Conservation (phyloP, 345 rosid species). For the Eucalyptus regnans region DNA sequence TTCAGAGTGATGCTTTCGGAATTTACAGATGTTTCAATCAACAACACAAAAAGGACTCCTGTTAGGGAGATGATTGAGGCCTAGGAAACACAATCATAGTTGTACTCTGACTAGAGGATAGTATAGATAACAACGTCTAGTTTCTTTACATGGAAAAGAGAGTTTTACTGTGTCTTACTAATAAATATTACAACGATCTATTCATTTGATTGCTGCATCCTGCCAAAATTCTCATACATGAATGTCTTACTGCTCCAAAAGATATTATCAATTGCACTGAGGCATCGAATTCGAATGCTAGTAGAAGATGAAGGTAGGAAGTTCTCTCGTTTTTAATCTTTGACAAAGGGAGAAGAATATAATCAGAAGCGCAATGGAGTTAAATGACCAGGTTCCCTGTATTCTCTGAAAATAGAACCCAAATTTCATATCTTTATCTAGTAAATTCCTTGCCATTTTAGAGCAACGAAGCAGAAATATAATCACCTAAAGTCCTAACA, state of each 20-base stretch:
- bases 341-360: background rate
- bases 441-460: background rate
- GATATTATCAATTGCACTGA: background rate
- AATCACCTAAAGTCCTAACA: background rate
- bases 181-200: background rate
- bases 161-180: background rate
- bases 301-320: background rate
- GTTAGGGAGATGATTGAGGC: constrained; percentile 23
- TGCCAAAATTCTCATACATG: background rate
- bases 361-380: background rate
- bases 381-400: background rate
- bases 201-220: background rate
- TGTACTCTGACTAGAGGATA: background rate
- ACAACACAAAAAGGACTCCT: constrained; percentile 4
- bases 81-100: background rate
- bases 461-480: background rate
- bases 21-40: constrained; percentile 13
- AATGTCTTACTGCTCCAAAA: background rate
- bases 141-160: background rate
- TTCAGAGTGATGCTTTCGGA: constrained; percentile 51
- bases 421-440: background rate
- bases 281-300: background rate
- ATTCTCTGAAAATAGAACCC: background rate
- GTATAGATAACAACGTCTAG: background rate
- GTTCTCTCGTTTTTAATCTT: background rate